Base-by-base conservation (phyloP, 371 early-diverging fungal species). In the Circinella minor region DNA sequence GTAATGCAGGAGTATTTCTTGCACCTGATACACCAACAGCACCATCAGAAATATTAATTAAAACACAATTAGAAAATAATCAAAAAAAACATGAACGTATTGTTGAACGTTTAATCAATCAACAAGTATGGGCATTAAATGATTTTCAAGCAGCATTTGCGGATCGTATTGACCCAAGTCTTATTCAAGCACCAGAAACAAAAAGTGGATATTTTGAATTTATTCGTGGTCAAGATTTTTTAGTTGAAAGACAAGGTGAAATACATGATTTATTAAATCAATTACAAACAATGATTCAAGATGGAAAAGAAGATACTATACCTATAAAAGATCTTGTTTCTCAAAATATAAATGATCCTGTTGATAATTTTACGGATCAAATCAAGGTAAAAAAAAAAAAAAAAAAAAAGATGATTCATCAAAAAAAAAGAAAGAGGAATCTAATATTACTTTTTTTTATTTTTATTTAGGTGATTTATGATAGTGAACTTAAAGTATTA, bases 61-160 rank as follows among this genome's bases (percentile, higher is more conserved):
- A 34, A 18, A 17, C 57, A n/a, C 57, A 27, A 5, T 27, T 57
- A 6, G 57, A 57, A 5, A 57, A 34, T 34, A 17, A 27, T 10
- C 57, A 34, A 57, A 18, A 34, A 27, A 18, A 34, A 57, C 57
- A 57, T 57, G n/a, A 27, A 27, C 57, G 57, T n/a, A 57, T 34
- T 11, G n/a, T 34, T 10, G 57, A 34, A 34, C 57, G 34, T 11
- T 34, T 57, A 14, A 57, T 57, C 0, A 57, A 34, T n/a, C 57
- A 57, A 34, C 57, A 57, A 57, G 27, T 6, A 34, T 27, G 10
- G 13, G 34, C 18, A 5, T 34, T 57, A 13, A 9, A 5, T 10
- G 57, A 57, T 27, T 57, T 57, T 14, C 57, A 57, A 57, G 57
- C 57, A 57, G 57, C 57, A 57, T 57, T 57, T 34, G 57, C 57